Evolutionary conservation across 2,329 filamentous ascomycete species (phyloP), one percentile per base, ranked within the genome.

Genomic region (Xylariaceae sp.): DNA sequence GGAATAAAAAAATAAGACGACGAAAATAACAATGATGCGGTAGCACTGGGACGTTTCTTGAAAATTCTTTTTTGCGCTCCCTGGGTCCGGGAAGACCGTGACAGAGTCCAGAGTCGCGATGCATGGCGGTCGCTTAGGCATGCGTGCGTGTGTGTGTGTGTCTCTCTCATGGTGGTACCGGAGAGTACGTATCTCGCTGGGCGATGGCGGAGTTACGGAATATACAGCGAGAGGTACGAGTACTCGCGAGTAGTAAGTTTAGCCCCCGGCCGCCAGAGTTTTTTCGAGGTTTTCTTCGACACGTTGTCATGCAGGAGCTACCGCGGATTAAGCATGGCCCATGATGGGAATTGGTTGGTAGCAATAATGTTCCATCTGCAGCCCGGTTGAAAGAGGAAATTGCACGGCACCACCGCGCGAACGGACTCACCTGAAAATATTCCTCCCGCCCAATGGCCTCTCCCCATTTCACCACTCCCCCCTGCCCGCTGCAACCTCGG

Each of bases 381-480:
- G 58, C 48, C 56, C 55, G 47, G 34, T 58, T 64, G 58, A 51
- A 66, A 58, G 10, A 50, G 65, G 65, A 53, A 65, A 62, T 51
- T 49, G 51, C 52, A 57, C 66, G 69, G 69, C 57, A 63, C 61
- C 60, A 39, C 69, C 69, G 69, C 64, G 62, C 30, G 62, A 64
- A 64, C 66, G 65, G 66, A 67, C 66, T 65, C 65, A 69, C 66
- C 64, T 70, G 68, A 69, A 69, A 49, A 55, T 23, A 37, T 53
- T 34, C 53, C 30, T 45, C 55, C 52, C n/a, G 52, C 23, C 64
- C 64, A 66, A 66, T 65, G 55, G 59, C 53, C 49, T 51, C 3
- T 42, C 11, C 6, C 11, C 2, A 51, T n/a, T 30, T 30, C 15
- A n/a, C 18, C 8, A 42, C 3, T 7, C 18, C 17, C 34, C 54